Evolutionary conservation across 108 stramenopile species (phyloP), one percentile per base, ranked within the genome.

Genomic region (Cyclostephanos invisitatus): DNA sequence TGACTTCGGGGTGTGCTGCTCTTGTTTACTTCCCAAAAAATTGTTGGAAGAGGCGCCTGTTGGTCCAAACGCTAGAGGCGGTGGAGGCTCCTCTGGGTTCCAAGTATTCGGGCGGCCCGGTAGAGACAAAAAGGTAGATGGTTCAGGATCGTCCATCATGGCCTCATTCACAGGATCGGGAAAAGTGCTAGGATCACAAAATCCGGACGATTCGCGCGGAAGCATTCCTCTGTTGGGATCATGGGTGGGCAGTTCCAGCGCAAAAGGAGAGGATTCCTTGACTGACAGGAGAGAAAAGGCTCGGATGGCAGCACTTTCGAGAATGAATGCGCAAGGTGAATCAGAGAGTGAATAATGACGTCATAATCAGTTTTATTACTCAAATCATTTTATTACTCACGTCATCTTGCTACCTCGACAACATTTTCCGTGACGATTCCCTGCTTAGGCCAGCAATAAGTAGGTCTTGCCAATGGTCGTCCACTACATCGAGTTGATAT

Each of bases 211-310:
- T 49, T 55, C 38, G 36, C 53, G 64, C 35, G 49, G 44, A 8
- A 44, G 77, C 27, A 62, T 73, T 53, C 78, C 81, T 47, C 56
- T 80, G 49, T 37, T 80, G 36, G 67, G 84, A 0, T 70, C 72
- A 10, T 69, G 74, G 74, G 60, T 72, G 44, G 69, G 68, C 17
- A 63, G 60, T 54, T 49, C 54, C 36, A 63, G 73, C 56, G 37
- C 32, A 37, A 42, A 62, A 27, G 49, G 42, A 50, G 62, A 62
- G 5, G 87, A 90, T 54, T 87, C 88, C 28, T 76, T 94, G 55
- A 90, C 85, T 1, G 93, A 94, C 59, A 78, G 93, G 54, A 65
- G 93, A 56, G 93, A 94, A 82, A 83, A 81, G 67, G 89, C 89
- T 12, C 80, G 90, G 24, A 82, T 86, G 78, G 93, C 93, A n/a